Conservation (phyloP, 495 filamentous ascomycete species). For the Parachaetomium inaequale region DNA sequence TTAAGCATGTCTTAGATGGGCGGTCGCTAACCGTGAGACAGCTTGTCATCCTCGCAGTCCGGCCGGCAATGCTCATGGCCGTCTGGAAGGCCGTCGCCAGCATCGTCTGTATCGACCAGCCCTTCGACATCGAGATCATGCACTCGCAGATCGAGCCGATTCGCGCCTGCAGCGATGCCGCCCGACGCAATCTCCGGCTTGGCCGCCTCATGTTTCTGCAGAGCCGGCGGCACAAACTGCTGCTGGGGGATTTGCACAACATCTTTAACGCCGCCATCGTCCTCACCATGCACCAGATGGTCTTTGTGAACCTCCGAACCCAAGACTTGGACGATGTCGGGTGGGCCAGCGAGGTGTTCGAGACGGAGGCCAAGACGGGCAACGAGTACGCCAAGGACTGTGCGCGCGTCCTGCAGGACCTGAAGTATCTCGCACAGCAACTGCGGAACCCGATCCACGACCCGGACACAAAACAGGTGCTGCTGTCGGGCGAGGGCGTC, state of each 20-base stretch:
- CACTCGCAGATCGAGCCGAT: constrained; percentile 23
- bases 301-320: constrained; percentile 29
- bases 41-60: constrained; percentile 41
- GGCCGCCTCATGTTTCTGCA: constrained; percentile 27
- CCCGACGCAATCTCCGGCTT: constrained; percentile 35
- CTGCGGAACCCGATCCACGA: constrained; percentile 26
- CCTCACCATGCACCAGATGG: constrained; percentile 38
- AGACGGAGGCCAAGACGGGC: constrained; percentile 24
- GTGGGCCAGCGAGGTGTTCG: constrained; percentile 32
- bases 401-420: constrained; percentile 24
- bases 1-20: background rate
- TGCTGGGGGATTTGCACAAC: constrained; percentile 40
- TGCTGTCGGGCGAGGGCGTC: constrained; percentile 1
- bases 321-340: constrained; percentile 25
- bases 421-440: constrained; percentile 21
- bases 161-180: constrained; percentile 33
- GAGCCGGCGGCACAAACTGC: constrained; percentile 26
- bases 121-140: constrained; percentile 20
- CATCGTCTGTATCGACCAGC: constrained; percentile 14
- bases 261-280: constrained; percentile 46
- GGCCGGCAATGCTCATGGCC: constrained; percentile 39
- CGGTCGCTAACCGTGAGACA: constrained; percentile 9
- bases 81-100: constrained; percentile 37
- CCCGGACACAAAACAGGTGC: constrained; percentile 14
- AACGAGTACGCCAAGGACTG: constrained; percentile 32